A percentile compares a stretch with the other conserved stretches of the same genome.
Conservation (phyloP, 2,329 filamentous ascomycete species). For the Setomelanomma holmii region DNA sequence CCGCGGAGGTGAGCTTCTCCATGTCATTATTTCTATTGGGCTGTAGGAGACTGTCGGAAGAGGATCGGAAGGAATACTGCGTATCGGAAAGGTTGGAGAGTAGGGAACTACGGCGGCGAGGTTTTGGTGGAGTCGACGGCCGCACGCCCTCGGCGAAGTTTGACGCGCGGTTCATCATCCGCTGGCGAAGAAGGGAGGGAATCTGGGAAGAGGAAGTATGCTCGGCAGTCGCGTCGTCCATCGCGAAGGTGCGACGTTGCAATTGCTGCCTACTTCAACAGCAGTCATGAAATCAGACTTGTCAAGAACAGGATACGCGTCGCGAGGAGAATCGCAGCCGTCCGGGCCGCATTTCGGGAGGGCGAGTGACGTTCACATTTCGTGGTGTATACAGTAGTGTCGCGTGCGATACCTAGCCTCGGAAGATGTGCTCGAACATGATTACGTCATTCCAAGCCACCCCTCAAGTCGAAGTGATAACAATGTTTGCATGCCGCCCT, state of each 20-base stretch:
- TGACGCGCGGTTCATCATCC: constrained; percentile 45
- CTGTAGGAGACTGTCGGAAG: constrained; percentile 73
- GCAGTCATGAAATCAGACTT: constrained; percentile 5
- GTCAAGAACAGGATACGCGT: constrained; percentile 5
- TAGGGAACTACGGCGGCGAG: constrained; percentile 71
- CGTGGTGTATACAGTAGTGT: constrained; percentile 9
- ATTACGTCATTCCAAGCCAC: constrained; percentile 21
- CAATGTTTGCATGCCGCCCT: too few relatives aligned
- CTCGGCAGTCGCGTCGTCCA: constrained; percentile 36
- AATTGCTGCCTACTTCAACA: constrained; percentile 2
- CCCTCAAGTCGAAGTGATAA: too few relatives aligned
- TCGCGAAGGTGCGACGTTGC: constrained; percentile 19
- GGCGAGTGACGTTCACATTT: constrained; percentile 15
- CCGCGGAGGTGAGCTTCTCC: constrained; percentile 44
- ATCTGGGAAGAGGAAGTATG: constrained; percentile 30
- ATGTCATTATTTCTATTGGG: constrained; percentile 45
- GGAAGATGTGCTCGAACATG: constrained; percentile 5
- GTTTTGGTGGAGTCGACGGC: constrained; percentile 19
- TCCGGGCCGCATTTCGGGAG: constrained; percentile 17
- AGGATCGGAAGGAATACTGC: constrained; percentile 67
- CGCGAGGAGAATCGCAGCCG: constrained; percentile 2
- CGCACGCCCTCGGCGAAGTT: constrained; percentile 42
- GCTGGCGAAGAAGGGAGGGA: constrained; percentile 41
- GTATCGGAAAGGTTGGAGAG: constrained; percentile 81
- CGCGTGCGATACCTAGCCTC: constrained; percentile 11